A percentile compares a stretch with the other conserved stretches of the same genome.
Evolutionary conservation across 2,329 filamentous ascomycete species (phyloP).

Genomic region (Clonostachys rhizophaga): DNA sequence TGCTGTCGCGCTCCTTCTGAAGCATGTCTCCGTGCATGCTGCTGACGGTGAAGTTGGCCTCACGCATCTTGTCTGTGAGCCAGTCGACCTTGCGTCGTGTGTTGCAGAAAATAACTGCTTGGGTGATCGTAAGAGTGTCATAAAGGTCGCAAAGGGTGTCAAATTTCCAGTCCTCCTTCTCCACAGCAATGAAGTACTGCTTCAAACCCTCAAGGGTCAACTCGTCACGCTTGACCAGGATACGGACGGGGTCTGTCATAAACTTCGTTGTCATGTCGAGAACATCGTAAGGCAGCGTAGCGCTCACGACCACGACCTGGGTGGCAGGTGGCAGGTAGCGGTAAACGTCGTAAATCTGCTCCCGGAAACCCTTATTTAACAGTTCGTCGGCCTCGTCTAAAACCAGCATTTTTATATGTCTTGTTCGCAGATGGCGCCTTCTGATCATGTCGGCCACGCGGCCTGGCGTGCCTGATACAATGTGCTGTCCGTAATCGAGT

Average conservation of each 20-base stretch:
- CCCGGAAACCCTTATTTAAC: slow-evolving; percentile 90
- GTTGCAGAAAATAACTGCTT: slow-evolving; percentile 99
- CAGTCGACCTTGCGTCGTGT: slow-evolving; percentile 98
- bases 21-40: slow-evolving; percentile 99
- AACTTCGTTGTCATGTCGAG: slow-evolving; percentile 99
- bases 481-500: slow-evolving; percentile 95
- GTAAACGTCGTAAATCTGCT: slow-evolving; percentile 99
- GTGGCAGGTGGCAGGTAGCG: slow-evolving; percentile 94
- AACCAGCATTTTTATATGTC: slow-evolving; percentile 62
- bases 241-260: slow-evolving; percentile 96
- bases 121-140: slow-evolving; percentile 96
- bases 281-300: slow-evolving; percentile 95
- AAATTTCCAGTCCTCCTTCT: slow-evolving; percentile 99
- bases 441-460: slow-evolving; percentile 71
- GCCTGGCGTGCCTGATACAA: slow-evolving; percentile 96
- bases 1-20: slow-evolving; percentile 95
- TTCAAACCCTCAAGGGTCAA: slow-evolving; percentile 95
- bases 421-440: slow-evolving; percentile 49
- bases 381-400: slow-evolving; percentile 59
- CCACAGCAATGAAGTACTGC: slow-evolving; percentile 98
- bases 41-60: slow-evolving; percentile 97
- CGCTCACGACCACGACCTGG: slow-evolving; percentile 96
- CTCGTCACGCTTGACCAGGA: slow-evolving; percentile 97
- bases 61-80: slow-evolving; percentile 98
- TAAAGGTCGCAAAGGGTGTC: slow-evolving; percentile 98